A percentile compares a stretch with the other conserved stretches of the same genome.
phyloP scores from a whole-genome alignment of 257 asterid genomes.

The Osmanthus fragrans region DNA sequence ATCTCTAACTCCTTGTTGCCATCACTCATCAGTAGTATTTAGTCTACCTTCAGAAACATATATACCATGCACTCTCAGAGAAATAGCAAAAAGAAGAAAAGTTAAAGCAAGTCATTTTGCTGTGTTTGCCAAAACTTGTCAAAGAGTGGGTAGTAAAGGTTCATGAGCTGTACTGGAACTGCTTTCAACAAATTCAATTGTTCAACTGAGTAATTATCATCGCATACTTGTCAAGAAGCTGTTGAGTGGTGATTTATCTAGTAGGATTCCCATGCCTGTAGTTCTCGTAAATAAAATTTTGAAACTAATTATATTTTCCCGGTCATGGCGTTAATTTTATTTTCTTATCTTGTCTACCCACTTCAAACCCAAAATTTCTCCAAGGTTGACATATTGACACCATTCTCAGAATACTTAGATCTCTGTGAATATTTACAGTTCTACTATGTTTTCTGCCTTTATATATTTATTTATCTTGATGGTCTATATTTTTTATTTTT shows the following conservation, averaged over 20 bases:
- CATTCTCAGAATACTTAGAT: not conserved
- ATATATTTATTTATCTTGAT: constrained; percentile 1
- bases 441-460: not conserved
- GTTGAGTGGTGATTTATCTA: not conserved
- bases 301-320: not conserved
- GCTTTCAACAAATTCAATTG: not conserved
- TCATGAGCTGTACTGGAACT: not conserved
- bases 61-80: not conserved
- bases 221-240: not conserved
- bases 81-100: not conserved
- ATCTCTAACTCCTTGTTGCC: not conserved
- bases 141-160: not conserved
- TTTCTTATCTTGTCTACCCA: not conserved
- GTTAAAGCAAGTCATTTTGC: not conserved
- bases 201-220: not conserved
- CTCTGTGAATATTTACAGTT: not conserved
- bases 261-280: not conserved
- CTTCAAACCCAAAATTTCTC: not conserved
- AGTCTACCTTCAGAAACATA: not conserved
- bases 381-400: not conserved
- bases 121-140: not conserved
- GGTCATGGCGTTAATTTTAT: not conserved
- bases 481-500: not conserved
- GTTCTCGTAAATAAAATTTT: not conserved
- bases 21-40: not conserved